Percentiles rank a stretch among this genome's conserved stretches.
Conservation (phyloP, 2,329 filamentous ascomycete species). For the Lachnellula suecica region DNA sequence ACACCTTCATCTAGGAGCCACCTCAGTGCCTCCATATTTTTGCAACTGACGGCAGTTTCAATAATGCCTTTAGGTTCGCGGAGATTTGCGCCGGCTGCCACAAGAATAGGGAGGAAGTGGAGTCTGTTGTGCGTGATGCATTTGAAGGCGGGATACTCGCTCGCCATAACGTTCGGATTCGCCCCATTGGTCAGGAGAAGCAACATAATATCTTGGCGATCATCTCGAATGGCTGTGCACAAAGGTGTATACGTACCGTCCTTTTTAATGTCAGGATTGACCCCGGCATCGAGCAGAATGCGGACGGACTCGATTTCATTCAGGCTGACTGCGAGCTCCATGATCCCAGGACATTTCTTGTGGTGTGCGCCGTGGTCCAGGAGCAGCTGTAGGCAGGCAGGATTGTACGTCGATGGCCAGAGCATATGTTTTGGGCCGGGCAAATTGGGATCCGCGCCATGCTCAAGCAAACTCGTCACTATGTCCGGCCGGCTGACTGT, state of each 20-base stretch:
- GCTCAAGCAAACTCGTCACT: constrained; percentile 51
- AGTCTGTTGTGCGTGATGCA: constrained; percentile 65
- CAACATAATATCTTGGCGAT: constrained; percentile 59
- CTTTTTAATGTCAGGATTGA: constrained; percentile 61
- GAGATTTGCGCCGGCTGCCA: constrained; percentile 60
- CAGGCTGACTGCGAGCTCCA: constrained; percentile 62
- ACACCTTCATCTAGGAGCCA: constrained; percentile 62
- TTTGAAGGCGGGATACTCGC: constrained; percentile 67
- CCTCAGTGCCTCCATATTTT: constrained; percentile 59
- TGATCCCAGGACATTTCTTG: constrained; percentile 59
- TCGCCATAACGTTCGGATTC: constrained; percentile 52
- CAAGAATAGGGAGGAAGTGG: constrained; percentile 58
- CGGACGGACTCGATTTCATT: constrained; percentile 63
- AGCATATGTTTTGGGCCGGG: constrained; percentile 69
- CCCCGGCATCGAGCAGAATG: constrained; percentile 55
- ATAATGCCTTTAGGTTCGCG: constrained; percentile 62
- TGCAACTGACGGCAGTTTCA: constrained; percentile 61
- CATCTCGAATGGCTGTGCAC: constrained; percentile 67
- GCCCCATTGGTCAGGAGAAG: constrained; percentile 54
- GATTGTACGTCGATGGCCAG: constrained; percentile 62
- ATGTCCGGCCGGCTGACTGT: constrained; percentile 55
- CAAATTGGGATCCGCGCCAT: constrained; percentile 65
- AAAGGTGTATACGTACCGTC: constrained; percentile 68
- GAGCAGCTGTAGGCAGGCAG: constrained; percentile 57
- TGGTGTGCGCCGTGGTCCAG: constrained; percentile 58